These are phyloP conservation scores for Ceratobasidium sp. DNA, from an alignment of 1,284 basidiomycete genomes.

Conservation along the genomic window DNA sequence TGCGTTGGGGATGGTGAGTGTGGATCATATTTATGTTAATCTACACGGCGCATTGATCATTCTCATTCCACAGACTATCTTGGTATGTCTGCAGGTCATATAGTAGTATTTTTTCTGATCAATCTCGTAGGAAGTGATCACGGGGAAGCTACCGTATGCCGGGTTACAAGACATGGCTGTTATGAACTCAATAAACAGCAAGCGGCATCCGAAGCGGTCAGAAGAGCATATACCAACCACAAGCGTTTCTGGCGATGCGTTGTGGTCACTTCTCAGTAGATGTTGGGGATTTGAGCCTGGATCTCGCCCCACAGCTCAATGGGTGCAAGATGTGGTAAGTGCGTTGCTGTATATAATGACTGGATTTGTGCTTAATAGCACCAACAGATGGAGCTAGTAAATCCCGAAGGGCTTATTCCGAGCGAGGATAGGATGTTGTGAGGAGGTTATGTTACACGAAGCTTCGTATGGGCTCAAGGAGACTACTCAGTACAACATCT, in stretches of 20 bases:
- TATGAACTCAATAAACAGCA: background rate
- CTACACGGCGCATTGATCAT: no score
- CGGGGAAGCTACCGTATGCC: background rate
- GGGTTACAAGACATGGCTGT: background rate
- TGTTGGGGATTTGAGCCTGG: background rate
- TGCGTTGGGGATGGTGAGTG: constrained; percentile 28
- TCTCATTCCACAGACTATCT: background rate
- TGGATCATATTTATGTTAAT: background rate
- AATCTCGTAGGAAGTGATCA: background rate
- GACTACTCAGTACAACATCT: no score
- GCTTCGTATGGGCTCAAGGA: no score
- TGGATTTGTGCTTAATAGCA: background rate
- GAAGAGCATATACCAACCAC: background rate
- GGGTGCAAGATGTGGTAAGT: background rate
- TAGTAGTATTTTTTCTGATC: background rate
- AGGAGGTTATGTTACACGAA: no score
- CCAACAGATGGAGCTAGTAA: background rate
- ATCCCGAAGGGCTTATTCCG: background rate
- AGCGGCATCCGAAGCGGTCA: background rate
- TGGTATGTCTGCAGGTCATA: background rate
- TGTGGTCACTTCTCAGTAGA: constrained; percentile 1
- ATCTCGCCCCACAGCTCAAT: background rate
- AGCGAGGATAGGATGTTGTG: no score
- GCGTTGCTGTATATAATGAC: background rate
- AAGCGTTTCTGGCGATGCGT: background rate